Base-by-base conservation (phyloP, 2,329 filamentous ascomycete genomes). In the Pyrenochaeta sp. region DNA sequence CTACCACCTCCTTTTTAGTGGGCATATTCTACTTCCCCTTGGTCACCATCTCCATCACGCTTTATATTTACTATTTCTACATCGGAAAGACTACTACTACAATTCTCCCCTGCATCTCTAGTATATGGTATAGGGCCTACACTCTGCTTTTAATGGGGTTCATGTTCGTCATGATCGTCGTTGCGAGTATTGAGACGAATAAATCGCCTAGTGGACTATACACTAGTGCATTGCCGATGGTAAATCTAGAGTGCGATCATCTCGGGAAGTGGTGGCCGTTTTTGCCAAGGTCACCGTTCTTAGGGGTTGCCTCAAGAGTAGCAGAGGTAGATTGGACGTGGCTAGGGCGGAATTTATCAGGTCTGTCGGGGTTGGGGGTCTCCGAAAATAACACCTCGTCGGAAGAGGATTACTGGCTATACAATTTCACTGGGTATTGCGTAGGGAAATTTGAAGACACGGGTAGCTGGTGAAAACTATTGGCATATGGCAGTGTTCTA, bases 101-200 rank as follows among this genome's bases (percentile, higher is more conserved):
- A 2, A 50, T 66, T 13, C 34, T 65, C 3, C 62, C 62, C 9
- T 61, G 59, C 27, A 45, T 63, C 27, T 58, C 56, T 0, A 58
- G 34, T 19, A 47, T 32, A 12, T 63, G 62, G 59, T 63, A 66
- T 46, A 62, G 53, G 46, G 22, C 63, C 10, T 65, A 66, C 25
- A 65, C 57, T 7, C 2, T 63, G 4, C n/a, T 55, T 12, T 25
- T 61, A n/a, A 30, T 61, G 6, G 39, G 13, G 2, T 42, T 57
- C 22, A 47, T 56, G 40, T 0, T 59, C 3, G 52, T 39, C 5
- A 10, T 61, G 24, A 47, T 65, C 9, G 25, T 55, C 8, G 15
- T 61, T 30, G 57, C 55, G 52, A 51, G 54, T 22, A 56, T 64
- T 13, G 58, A 65, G 37, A 64, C 62, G 15, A 58, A 43, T 27